A percentile compares a stretch with the other conserved stretches of the same genome.
Conservation (phyloP, 495 filamentous ascomycete genomes). For the Podospora appendiculata region DNA sequence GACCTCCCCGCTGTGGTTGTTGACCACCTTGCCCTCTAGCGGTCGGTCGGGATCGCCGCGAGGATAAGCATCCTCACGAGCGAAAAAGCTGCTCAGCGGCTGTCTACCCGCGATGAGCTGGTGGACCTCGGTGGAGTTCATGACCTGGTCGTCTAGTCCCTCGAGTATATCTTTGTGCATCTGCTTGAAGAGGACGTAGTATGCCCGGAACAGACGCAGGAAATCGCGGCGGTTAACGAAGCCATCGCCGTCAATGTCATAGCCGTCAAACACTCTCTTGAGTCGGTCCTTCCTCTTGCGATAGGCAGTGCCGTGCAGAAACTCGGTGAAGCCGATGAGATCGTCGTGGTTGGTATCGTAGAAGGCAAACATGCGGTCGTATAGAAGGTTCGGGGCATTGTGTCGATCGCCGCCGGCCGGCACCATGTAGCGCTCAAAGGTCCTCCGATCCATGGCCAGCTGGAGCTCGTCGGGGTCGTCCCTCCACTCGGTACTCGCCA, state of each 20-base stretch:
- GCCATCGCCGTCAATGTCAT: slow-evolving; percentile 87
- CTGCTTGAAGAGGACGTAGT: slow-evolving; percentile 78
- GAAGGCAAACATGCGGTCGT: slow-evolving; percentile 93
- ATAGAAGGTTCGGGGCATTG: slow-evolving; percentile 77
- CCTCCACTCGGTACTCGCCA: slow-evolving; percentile 80
- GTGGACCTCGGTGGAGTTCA: slow-evolving; percentile 61
- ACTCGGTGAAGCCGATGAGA: slow-evolving; percentile 90
- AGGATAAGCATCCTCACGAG: slow-evolving; percentile 54
- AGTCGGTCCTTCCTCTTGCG: slow-evolving; percentile 72
- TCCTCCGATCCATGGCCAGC: slow-evolving; percentile 82
- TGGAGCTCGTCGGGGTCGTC: slow-evolving; percentile 68
- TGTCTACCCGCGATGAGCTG: slow-evolving; percentile 68
- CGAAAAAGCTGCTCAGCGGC: slow-evolving; percentile 68
- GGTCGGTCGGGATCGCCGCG: slow-evolving; percentile 47
- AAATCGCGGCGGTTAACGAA: slow-evolving; percentile 85
- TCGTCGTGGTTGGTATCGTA: slow-evolving; percentile 87
- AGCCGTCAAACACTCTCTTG: slow-evolving; percentile 73
- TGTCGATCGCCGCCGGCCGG: slow-evolving; percentile 70
- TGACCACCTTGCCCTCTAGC: slow-evolving; percentile 56
- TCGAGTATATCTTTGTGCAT: slow-evolving; percentile 78
- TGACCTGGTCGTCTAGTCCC: slow-evolving; percentile 69
- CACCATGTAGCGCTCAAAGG: slow-evolving; percentile 84
- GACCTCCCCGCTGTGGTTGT: slow-evolving; percentile 49
- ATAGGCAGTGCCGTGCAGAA: slow-evolving; percentile 73
- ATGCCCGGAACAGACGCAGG: slow-evolving; percentile 81